These are phyloP conservation scores for Candida ortonii DNA, from an alignment of 805 yeast species.

Conservation along the genomic window DNA sequence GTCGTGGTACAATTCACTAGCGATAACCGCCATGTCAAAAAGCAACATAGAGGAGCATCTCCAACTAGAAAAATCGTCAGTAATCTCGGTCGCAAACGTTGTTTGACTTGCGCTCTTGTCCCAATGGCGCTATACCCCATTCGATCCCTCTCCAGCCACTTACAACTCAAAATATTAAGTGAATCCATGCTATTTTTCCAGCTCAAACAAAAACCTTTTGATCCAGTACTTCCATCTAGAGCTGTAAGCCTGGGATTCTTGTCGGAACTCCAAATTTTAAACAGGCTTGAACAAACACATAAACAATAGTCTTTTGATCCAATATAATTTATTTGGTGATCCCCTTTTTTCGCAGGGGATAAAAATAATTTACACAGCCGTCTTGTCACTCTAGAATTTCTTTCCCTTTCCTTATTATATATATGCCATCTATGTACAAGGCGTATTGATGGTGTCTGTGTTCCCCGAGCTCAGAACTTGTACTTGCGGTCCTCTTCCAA, in stretches of 20 bases:
- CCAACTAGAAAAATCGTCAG: conserved; percentile 25
- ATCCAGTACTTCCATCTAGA: conserved; percentile 2
- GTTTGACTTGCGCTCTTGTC: no score
- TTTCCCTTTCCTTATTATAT: no score
- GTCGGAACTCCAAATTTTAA: no score
- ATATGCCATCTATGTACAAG: conserved; percentile 6
- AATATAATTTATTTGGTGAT: no score
- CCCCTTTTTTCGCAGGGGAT: no score
- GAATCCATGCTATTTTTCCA: conserved; percentile 11
- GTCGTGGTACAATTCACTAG: conserved; percentile 15
- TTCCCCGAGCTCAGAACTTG: conserved; percentile 14
- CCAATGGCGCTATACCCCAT: conserved; percentile 1
- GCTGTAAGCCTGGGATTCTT: no score
- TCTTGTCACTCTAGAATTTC: no score
- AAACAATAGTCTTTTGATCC: no score
- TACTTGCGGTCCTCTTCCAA: conserved; percentile 22
- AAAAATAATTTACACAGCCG: conserved; percentile 10
- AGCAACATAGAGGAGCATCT: conserved; percentile 29
- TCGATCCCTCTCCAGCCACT: conserved; percentile 5
- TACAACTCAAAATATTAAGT: conserved; percentile 18
- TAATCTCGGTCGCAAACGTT: no score
- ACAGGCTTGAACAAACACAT: no score
- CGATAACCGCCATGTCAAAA: conserved; percentile 31
- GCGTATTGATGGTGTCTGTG: no score
- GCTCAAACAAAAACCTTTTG: not conserved